Percentiles rank a stretch among this genome's conserved stretches.
phyloP scores from a whole-genome alignment of 2,329 filamentous ascomycete species.

The Macroventuria anomochaeta region DNA sequence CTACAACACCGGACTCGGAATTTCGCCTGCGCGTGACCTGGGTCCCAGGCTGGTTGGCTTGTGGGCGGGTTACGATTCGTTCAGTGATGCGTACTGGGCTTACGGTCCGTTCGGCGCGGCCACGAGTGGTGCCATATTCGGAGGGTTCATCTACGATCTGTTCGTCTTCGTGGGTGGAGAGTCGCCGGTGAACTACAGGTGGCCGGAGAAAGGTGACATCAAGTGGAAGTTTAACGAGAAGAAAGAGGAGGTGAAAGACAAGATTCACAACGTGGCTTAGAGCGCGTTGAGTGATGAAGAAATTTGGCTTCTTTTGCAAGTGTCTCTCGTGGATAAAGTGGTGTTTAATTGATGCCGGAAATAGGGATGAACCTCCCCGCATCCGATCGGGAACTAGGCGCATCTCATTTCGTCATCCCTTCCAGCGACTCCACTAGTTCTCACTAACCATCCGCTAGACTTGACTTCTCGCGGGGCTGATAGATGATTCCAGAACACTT shows the following conservation, averaged over 20 bases:
- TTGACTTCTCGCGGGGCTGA: neutral
- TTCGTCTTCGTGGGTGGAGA: slow-evolving; percentile 43
- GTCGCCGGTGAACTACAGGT: slow-evolving; percentile 40
- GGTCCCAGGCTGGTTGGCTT: slow-evolving; percentile 72
- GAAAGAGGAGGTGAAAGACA: slow-evolving; percentile 27
- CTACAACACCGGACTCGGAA: slow-evolving; percentile 52
- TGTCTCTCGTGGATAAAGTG: neutral
- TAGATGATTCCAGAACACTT: neutral
- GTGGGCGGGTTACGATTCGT: slow-evolving; percentile 67
- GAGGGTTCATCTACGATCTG: slow-evolving; percentile 39
- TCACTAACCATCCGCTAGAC: slow-evolving; percentile 1
- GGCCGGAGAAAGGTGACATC: slow-evolving; percentile 35
- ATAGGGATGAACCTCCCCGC: slow-evolving; percentile 12
- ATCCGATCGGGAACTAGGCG: slow-evolving; percentile 5
- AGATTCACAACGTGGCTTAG: slow-evolving; percentile 16
- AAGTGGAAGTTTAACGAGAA: slow-evolving; percentile 24
- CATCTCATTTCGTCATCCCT: neutral
- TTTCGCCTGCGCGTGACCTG: slow-evolving; percentile 74
- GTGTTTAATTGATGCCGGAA: slow-evolving; percentile 3
- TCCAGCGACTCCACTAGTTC: neutral
- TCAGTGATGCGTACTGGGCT: slow-evolving; percentile 36
- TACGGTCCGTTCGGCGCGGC: slow-evolving; percentile 37
- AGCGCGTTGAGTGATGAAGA: neutral
- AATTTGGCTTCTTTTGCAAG: neutral
- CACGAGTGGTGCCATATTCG: slow-evolving; percentile 34